phyloP scores from a whole-genome alignment of 2,329 filamentous ascomycete species.

The Leptographium lundbergii region DNA sequence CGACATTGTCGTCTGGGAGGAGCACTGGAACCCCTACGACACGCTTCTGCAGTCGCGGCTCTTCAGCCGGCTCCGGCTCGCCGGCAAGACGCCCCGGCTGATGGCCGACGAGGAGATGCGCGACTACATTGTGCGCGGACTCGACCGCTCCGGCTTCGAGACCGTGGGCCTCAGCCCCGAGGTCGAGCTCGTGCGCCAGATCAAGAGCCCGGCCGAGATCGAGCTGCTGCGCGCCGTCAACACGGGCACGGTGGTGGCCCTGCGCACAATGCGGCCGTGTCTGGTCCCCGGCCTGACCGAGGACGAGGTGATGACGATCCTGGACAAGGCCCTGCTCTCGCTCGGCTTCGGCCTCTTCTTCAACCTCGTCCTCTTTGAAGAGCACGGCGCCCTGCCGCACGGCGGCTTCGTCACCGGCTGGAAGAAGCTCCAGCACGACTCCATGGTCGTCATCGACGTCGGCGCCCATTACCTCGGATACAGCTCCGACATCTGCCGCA shows the following conservation, averaged over 20 bases:
- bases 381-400: slow-evolving; percentile 39
- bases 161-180: slow-evolving; percentile 39
- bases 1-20: slow-evolving; percentile 46
- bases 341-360: slow-evolving; percentile 46
- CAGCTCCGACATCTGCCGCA: slow-evolving; percentile 50
- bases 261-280: slow-evolving; percentile 42
- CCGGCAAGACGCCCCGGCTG: slow-evolving; percentile 21
- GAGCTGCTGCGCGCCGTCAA: slow-evolving; percentile 50
- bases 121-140: slow-evolving; percentile 47
- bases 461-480: slow-evolving; percentile 50
- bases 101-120: slow-evolving; percentile 55
- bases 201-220: slow-evolving; percentile 32
- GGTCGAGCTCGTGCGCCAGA: slow-evolving; percentile 46
- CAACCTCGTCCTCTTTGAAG: slow-evolving; percentile 50
- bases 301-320: slow-evolving; percentile 39
- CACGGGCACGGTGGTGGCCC: slow-evolving; percentile 28
- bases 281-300: slow-evolving; percentile 45
- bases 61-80: slow-evolving; percentile 14
- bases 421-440: slow-evolving; percentile 38
- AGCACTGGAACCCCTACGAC: slow-evolving; percentile 51
- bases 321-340: slow-evolving; percentile 41
- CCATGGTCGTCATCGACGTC: slow-evolving; percentile 50
- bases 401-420: slow-evolving; percentile 38
- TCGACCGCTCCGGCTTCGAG: slow-evolving; percentile 39
- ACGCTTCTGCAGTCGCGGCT: slow-evolving; percentile 35